These are phyloP conservation scores for Scutellaria galericulata DNA, from an alignment of 257 asterid genomes.

Conservation along the genomic window DNA sequence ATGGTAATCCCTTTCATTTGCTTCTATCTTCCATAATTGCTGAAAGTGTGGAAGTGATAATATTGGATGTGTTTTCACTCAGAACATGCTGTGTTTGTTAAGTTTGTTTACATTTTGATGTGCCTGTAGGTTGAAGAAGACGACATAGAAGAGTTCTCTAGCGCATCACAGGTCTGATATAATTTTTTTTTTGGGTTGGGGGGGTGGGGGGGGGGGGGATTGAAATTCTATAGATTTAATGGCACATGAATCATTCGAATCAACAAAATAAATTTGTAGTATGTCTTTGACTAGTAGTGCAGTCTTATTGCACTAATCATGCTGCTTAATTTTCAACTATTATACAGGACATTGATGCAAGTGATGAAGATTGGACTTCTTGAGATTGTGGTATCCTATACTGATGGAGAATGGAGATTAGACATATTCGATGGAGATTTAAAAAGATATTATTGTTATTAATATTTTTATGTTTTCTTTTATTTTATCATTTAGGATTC, in stretches of 20 bases:
- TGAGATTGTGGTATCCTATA: conserved; percentile 35
- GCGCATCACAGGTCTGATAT: conserved; percentile 60
- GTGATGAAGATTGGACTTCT: conserved; percentile 71
- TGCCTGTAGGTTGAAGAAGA: conserved; percentile 58
- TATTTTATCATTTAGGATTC: too few species aligned
- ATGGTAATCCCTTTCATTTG: background rate
- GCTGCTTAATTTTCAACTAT: background rate
- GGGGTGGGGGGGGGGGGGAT: too few species aligned
- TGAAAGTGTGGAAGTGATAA: too few species aligned
- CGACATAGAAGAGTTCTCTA: conserved; percentile 67
- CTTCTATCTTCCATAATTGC: too few species aligned
- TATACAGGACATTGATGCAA: conserved; percentile 56
- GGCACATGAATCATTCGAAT: background rate
- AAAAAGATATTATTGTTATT: too few species aligned
- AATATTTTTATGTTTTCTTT: too few species aligned
- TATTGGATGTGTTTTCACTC: background rate
- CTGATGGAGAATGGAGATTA: too few species aligned
- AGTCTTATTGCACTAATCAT: background rate
- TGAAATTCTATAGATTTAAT: background rate
- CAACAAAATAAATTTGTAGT: conserved; percentile 17
- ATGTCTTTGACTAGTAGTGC: background rate
- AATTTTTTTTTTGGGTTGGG: conserved; percentile 13
- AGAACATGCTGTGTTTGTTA: conserved; percentile 19
- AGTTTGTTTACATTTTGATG: conserved; percentile 22
- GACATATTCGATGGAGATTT: too few species aligned